A percentile compares a stretch with the other conserved stretches of the same genome.
Conservation (phyloP, 352 stramenopile species). For the Pythium biforme region DNA sequence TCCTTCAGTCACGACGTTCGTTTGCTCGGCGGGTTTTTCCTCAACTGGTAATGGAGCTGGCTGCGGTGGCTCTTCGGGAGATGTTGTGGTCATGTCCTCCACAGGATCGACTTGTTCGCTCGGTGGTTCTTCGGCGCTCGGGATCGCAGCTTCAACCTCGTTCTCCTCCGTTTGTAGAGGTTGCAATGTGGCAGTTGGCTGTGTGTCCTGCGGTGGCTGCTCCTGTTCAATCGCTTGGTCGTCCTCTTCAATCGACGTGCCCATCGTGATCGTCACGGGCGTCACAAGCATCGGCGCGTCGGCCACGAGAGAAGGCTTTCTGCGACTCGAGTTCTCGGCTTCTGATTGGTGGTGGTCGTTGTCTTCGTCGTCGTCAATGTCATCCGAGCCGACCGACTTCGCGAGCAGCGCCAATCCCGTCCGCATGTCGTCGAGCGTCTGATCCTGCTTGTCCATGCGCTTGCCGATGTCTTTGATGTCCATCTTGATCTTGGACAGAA, state of each 20-base stretch:
- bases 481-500: conserved; percentile 68
- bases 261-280: conserved; percentile 1
- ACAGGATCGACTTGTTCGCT: neutral
- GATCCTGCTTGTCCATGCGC: conserved; percentile 56
- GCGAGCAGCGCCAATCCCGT: conserved; percentile 56
- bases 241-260: conserved; percentile 6
- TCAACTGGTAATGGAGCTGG: neutral
- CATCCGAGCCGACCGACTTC: conserved; percentile 63
- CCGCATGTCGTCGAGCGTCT: conserved; percentile 59
- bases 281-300: conserved; percentile 5
- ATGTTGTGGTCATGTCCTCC: neutral
- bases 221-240: neutral
- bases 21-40: neutral
- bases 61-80: neutral
- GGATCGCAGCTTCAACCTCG: neutral
- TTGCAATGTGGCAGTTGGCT: neutral
- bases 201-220: neutral
- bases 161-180: neutral
- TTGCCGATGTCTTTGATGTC: conserved; percentile 67
- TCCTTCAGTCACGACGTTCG: neutral
- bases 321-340: neutral
- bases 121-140: neutral
- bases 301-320: neutral
- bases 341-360: conserved; percentile 11
- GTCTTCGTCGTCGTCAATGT: conserved; percentile 52